Evolutionary conservation across 169 alveolate genomes (phyloP), one percentile per base, ranked within the genome.

Genomic region (Cryptosporidium andersoni): DNA sequence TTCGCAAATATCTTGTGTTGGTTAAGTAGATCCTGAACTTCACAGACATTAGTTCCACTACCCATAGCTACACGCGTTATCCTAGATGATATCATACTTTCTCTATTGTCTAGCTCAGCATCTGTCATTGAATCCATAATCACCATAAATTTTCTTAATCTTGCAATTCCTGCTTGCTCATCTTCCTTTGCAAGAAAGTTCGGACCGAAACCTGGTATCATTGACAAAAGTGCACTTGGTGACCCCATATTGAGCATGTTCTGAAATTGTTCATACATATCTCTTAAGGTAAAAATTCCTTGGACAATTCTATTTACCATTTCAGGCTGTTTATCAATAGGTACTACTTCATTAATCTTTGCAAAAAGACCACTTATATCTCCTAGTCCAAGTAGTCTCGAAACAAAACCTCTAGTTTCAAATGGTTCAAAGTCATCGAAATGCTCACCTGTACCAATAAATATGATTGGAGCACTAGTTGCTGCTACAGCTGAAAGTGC

Each of bases 371-470:
- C 98, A 74, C 92, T 93, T 6, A 98, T 94, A 93, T 98, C 99
- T 40, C 99, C 99, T 90, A 97, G 92, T 6, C 99, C 98, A 7
- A 98, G 94, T 2, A 98, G 94, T 49, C 99, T 90, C 58, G 98
- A 96, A 36, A 98, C 98, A 89, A 98, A 98, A 25, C 98, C 93
- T 64, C 97, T 91, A 9, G 99, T 98, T 42, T 97, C 98, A 81
- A 98, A 98, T 55, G 95, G 95, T 90, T 98, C 99, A 82, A 98
- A 95, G 55, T 98, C 99, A 81, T 95, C 99, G 81, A 98, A 97
- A 88, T 97, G 99, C 88, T 97, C 99, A 52, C 99, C 99, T 11
- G 99, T 97, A 60, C 99, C 99, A 56, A 96, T 91, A 88, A 94
- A 96, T 39, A 93, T 92, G 34, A 96, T 94, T 1, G 98, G 95